These are phyloP conservation scores for Cucurbita argyrosperma DNA, from an alignment of 306 rosid species.

Conservation along the genomic window DNA sequence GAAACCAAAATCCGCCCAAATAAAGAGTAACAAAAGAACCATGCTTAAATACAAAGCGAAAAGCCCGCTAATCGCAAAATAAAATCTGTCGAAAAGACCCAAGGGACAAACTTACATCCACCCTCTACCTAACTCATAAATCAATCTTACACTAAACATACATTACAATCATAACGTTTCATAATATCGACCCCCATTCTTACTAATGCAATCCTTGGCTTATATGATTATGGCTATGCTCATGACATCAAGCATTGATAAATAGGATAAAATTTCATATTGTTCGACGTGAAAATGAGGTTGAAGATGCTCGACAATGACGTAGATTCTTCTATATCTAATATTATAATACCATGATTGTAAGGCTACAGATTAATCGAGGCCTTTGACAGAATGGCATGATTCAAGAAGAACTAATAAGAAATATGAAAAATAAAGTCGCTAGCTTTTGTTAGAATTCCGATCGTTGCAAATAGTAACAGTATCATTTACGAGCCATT, in stretches of 20 bases:
- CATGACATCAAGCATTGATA: not conserved
- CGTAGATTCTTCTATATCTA: not conserved
- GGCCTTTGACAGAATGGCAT: not conserved
- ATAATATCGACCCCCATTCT: not conserved
- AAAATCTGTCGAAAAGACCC: not conserved
- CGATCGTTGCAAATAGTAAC: not conserved
- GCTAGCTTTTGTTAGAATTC: not conserved
- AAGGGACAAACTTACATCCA: not conserved
- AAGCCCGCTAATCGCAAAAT: not conserved
- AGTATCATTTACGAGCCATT: not conserved
- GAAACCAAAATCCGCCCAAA: not conserved
- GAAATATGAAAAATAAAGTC: too few species aligned
- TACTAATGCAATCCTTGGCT: not conserved
- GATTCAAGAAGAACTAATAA: not conserved
- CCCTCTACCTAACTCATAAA: too few species aligned
- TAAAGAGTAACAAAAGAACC: not conserved
- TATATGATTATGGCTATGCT: not conserved
- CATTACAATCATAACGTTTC: not conserved
- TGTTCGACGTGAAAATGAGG: not conserved
- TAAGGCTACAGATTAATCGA: not conserved
- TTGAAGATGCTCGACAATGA: not conserved
- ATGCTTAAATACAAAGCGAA: not conserved
- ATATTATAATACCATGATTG: not conserved
- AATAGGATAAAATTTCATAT: not conserved
- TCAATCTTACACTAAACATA: not conserved